Percentiles rank a stretch among this genome's conserved stretches.
Evolutionary conservation across 169 alveolate genomes (phyloP).

Genomic region (Plasmodium reichenowi): DNA sequence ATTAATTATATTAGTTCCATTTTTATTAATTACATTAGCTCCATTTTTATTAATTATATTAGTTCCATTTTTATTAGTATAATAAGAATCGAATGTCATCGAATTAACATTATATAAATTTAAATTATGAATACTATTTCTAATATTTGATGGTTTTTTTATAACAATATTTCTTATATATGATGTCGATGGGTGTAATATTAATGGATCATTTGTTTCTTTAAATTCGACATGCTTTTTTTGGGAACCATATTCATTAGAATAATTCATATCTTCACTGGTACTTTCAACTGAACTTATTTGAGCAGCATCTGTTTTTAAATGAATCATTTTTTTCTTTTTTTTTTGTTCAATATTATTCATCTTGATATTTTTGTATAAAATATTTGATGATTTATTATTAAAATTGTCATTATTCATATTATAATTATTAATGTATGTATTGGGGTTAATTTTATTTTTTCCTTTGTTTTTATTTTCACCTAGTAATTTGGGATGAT

Average conservation of each 20-base stretch:
- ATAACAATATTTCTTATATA: constrained; percentile 40
- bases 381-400: not conserved
- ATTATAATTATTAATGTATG: not conserved
- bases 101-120: constrained; percentile 33
- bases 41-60: too few species aligned
- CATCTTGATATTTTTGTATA: not conserved
- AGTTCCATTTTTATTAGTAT: not conserved
- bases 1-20: too few species aligned
- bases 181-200: constrained; percentile 29
- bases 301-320: not conserved
- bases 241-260: not conserved
- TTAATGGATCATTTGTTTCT: constrained; percentile 3
- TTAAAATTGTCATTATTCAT: not conserved
- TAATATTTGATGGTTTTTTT: constrained; percentile 31
- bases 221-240: not conserved
- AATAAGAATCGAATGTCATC: constrained; percentile 35
- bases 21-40: too few species aligned
- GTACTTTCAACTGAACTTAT: not conserved
- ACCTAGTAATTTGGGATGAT: not conserved
- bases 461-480: not conserved
- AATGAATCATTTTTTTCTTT: not conserved
- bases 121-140: constrained; percentile 63
- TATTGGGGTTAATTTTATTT: not conserved
- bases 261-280: not conserved
- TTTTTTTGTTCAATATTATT: not conserved